Evolutionary conservation across 371 early-diverging fungal genomes (phyloP).

Genomic region (Batkoa obscura): DNA sequence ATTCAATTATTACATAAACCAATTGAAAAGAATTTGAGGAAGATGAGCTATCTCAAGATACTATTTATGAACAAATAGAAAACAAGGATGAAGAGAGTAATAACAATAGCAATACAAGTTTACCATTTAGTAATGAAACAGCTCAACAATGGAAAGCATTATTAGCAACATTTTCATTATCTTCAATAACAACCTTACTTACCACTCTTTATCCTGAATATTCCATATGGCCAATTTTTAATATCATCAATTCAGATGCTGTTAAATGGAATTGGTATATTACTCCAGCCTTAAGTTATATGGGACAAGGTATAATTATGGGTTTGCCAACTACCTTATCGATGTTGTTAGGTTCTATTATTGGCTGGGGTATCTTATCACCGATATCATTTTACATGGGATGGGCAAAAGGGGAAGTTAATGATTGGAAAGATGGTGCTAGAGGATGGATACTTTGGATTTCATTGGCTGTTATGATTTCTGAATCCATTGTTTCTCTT

Average conservation of each 20-base stretch:
- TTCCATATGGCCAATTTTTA: not conserved
- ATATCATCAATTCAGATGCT: constrained; percentile 7
- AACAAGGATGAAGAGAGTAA: not conserved
- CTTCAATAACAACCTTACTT: not conserved
- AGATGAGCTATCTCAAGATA: constrained; percentile 7
- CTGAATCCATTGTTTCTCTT: constrained; percentile 48
- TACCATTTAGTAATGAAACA: not conserved
- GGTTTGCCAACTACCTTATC: constrained; percentile 49
- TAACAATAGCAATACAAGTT: constrained; percentile 18
- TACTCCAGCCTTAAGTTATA: constrained; percentile 44
- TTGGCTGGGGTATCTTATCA: constrained; percentile 64
- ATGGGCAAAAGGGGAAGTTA: constrained; percentile 57
- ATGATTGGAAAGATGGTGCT: constrained; percentile 47
- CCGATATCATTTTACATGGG: constrained; percentile 41
- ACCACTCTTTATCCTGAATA: not conserved
- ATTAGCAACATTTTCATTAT: not conserved
- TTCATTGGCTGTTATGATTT: constrained; percentile 67
- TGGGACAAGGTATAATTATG: constrained; percentile 75
- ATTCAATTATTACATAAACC: constrained; percentile 48
- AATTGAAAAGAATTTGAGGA: not conserved
- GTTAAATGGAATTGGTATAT: constrained; percentile 53
- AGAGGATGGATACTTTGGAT: constrained; percentile 75
- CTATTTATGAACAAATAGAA: not conserved
- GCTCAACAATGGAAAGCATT: not conserved
- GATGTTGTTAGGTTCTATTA: constrained; percentile 50